These are phyloP conservation scores for Lecanicillium sp. DNA, from an alignment of 2,329 filamentous ascomycete species.

Conservation along the genomic window DNA sequence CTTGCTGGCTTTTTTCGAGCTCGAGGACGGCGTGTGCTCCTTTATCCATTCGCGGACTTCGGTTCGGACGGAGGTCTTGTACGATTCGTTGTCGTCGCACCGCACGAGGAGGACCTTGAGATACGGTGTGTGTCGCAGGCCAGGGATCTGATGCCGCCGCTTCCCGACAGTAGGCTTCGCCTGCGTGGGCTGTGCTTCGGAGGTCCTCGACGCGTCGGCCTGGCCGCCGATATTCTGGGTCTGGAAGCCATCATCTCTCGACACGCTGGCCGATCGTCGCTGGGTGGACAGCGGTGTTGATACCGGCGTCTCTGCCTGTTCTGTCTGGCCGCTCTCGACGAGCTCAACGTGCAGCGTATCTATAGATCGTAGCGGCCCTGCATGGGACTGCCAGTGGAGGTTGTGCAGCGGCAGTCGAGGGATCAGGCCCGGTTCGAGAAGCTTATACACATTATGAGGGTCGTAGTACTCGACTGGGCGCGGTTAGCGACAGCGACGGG, in stretches of 20 bases:
- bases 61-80: constrained; percentile 72
- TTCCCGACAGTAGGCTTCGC: constrained; percentile 24
- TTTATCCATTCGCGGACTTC: constrained; percentile 90
- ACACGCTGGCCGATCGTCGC: constrained; percentile 24
- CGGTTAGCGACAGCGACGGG: too few species aligned
- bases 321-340: constrained; percentile 45
- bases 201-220: constrained; percentile 28
- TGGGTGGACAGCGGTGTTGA: constrained; percentile 23
- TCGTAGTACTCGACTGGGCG: constrained; percentile 87
- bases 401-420: constrained; percentile 79
- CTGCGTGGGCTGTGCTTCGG: constrained; percentile 25
- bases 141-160: constrained; percentile 89
- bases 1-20: constrained; percentile 48
- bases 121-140: constrained; percentile 85
- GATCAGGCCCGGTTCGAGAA: constrained; percentile 69
- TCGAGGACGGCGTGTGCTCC: constrained; percentile 54
- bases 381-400: constrained; percentile 94
- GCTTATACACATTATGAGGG: constrained; percentile 78
- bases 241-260: constrained; percentile 52
- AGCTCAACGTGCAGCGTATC: constrained; percentile 87
- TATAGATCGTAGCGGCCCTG: constrained; percentile 85
- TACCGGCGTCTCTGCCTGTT: constrained; percentile 31
- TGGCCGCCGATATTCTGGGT: constrained; percentile 43
- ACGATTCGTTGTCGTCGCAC: constrained; percentile 92
- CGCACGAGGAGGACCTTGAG: constrained; percentile 82